A percentile compares a stretch with the other conserved stretches of the same genome.
These are phyloP conservation scores for Trichocladium uniseriatum DNA, from an alignment of 495 filamentous ascomycete species.

Conservation along the genomic window DNA sequence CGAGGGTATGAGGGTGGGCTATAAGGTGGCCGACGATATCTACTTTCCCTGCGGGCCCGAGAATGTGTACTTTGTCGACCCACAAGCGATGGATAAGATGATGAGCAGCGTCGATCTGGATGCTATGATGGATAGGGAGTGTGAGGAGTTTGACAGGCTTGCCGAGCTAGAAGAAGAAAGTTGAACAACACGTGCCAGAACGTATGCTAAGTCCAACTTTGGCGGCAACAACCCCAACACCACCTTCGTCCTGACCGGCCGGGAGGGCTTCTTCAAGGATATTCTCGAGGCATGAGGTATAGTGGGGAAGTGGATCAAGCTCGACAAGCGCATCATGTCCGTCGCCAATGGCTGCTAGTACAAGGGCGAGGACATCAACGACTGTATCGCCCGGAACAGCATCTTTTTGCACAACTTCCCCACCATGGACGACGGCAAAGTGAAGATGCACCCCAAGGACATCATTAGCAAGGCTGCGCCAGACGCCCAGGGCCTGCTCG, in stretches of 20 bases:
- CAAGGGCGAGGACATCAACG: not conserved
- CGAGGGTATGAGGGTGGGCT: not conserved
- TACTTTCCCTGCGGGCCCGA: not conserved
- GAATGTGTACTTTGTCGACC: conserved; percentile 2
- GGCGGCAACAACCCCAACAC: no score
- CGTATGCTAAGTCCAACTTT: not conserved
- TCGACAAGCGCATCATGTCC: not conserved
- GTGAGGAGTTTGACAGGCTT: not conserved
- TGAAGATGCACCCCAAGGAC: not conserved
- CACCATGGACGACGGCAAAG: not conserved
- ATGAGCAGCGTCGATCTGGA: not conserved
- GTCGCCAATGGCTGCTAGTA: not conserved
- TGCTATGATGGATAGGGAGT: not conserved
- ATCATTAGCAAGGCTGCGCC: not conserved
- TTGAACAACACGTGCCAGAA: not conserved
- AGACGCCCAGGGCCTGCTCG: not conserved
- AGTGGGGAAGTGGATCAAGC: not conserved
- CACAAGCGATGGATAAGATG: not conserved
- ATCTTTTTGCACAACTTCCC: not conserved
- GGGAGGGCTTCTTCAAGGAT: not conserved
- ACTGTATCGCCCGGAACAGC: not conserved
- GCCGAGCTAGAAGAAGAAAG: not conserved
- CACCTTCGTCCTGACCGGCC: not conserved
- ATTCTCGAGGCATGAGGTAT: not conserved
- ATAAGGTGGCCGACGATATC: not conserved